Base-by-base conservation (phyloP, 2,329 filamentous ascomycete species). In the Epichloe baconii region DNA sequence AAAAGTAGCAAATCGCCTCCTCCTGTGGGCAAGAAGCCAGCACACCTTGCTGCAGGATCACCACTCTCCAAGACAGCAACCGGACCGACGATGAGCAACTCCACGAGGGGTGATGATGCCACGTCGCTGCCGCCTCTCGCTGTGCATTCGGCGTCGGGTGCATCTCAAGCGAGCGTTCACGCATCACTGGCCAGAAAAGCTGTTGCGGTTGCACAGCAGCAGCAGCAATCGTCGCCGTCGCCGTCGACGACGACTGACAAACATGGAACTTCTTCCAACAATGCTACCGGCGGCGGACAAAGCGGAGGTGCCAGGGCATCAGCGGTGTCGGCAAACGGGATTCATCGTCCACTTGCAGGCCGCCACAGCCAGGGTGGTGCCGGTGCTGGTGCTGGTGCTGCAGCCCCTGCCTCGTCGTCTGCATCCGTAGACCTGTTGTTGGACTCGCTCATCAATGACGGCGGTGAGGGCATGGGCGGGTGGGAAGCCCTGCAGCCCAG, bases 21-120 rank as follows among this genome's bases (percentile, higher is more conserved):
- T 5, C 76, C 76, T 1, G 71, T 85, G 47, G 82, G 81, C 21
- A 78, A 72, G 62, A 86, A 86, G 58, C 82, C 82, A 1, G 71
- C 76, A 2, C 77, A 80, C 55, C 69, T 81, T 4, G 58, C 67
- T 15, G 60, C 62, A 6, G 57, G 58, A 41, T 62, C 64, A 3
- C 63, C 61, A 1, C 51, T 49, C 17, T 53, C 58, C 26, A 62
- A 59, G 46, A 57, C 61, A n/a, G 52, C 47, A 8, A 44, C 54
- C 11, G 58, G 58, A 15, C 48, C 44, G 21, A 41, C 23, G 35
- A 17, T 44, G 19, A 38, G 42, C 21, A 52, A 12, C 35, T 54
- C 52, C 35, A 54, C 48, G 23, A 46, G 50, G n/a, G 49, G 57
- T n/a, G 57, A 58, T 23, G 58, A 62, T 43, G 49, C 44, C 26